These are phyloP conservation scores for Monosporozyma yasuniensis DNA, from an alignment of 805 yeast genomes.

Conservation along the genomic window DNA sequence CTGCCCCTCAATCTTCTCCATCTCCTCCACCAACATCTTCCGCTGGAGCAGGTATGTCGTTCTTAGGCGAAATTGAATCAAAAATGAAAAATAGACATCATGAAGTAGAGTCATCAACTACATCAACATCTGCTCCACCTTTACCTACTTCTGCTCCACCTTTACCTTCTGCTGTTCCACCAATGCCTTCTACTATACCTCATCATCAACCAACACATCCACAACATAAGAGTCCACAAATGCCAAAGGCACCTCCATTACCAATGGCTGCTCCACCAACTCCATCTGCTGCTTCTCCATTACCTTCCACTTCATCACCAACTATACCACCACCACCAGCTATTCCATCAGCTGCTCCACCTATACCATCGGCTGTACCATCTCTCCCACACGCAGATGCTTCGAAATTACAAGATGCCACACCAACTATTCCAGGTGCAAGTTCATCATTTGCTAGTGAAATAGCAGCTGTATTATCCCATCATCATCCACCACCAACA, in stretches of 20 bases:
- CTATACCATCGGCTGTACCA: constrained; percentile 5
- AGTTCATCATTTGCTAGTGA: constrained; percentile 9
- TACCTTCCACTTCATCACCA: constrained; percentile 15
- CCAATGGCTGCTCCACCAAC: constrained; percentile 21
- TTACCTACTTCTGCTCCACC: constrained; percentile 10
- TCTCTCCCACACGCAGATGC: constrained; percentile 9
- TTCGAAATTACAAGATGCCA: constrained; percentile 4
- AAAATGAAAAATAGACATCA: constrained; percentile 13
- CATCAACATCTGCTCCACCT: constrained; percentile 11
- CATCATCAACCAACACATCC: neutral
- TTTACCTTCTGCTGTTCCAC: constrained; percentile 11
- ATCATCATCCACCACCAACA: neutral
- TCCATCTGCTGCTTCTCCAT: constrained; percentile 22
- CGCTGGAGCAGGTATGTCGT: constrained; percentile 19
- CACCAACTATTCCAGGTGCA: constrained; percentile 9
- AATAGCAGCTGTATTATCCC: neutral
- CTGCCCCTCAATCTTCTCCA: constrained; percentile 15
- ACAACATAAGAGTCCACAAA: constrained; percentile 1
- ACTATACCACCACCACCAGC: constrained; percentile 8
- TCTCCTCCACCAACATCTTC: constrained; percentile 13
- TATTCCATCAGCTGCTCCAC: constrained; percentile 10
- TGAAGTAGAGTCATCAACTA: constrained; percentile 4
- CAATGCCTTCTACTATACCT: too few species aligned
- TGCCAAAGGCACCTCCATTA: constrained; percentile 8
- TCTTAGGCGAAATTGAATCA: constrained; percentile 25